Evolutionary conservation across 1,284 basidiomycete genomes (phyloP).

Genomic region (Kalmanozyma brasiliensis): DNA sequence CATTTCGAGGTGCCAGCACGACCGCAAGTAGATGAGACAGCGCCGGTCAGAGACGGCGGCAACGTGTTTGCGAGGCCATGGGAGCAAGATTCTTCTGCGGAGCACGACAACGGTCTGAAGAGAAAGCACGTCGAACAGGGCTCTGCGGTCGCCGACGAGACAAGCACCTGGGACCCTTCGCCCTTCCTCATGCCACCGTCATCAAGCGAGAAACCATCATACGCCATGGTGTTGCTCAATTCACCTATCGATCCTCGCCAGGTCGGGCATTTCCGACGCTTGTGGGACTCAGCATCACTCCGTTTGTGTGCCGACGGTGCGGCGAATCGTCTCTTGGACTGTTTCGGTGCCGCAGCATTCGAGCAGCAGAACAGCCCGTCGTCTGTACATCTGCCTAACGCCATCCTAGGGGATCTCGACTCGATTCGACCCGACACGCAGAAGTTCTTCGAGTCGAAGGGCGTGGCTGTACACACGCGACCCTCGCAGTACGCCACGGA

Average conservation of each 20-base stretch:
- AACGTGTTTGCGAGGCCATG: slow-evolving; percentile 24
- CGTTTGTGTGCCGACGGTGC: slow-evolving; percentile 89
- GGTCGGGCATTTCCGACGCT: slow-evolving; percentile 27
- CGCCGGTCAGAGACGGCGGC: not conserved
- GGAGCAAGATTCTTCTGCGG: slow-evolving; percentile 4
- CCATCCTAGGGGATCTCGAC: slow-evolving; percentile 94
- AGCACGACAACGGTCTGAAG: slow-evolving; percentile 23
- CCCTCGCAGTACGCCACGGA: slow-evolving; percentile 86
- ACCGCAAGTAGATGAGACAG: slow-evolving; percentile 1
- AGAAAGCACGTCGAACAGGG: slow-evolving; percentile 20
- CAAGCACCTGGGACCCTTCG: slow-evolving; percentile 19
- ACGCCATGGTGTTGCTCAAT: slow-evolving; percentile 59
- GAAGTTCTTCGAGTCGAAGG: slow-evolving; percentile 77
- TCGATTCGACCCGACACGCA: slow-evolving; percentile 82
- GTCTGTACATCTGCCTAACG: slow-evolving; percentile 73
- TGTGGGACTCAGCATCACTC: slow-evolving; percentile 59
- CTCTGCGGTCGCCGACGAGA: not conserved
- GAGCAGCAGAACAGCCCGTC: slow-evolving; percentile 5
- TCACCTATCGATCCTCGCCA: slow-evolving; percentile 45
- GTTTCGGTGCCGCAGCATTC: slow-evolving; percentile 69
- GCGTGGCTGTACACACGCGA: slow-evolving; percentile 77
- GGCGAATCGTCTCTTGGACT: slow-evolving; percentile 85
- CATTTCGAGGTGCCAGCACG: slow-evolving; percentile 34
- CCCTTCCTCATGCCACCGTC: slow-evolving; percentile 18
- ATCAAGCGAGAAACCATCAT: slow-evolving; percentile 5